phyloP scores from a whole-genome alignment of 441 rosid genomes.

The Gossypium schwendimanii region DNA sequence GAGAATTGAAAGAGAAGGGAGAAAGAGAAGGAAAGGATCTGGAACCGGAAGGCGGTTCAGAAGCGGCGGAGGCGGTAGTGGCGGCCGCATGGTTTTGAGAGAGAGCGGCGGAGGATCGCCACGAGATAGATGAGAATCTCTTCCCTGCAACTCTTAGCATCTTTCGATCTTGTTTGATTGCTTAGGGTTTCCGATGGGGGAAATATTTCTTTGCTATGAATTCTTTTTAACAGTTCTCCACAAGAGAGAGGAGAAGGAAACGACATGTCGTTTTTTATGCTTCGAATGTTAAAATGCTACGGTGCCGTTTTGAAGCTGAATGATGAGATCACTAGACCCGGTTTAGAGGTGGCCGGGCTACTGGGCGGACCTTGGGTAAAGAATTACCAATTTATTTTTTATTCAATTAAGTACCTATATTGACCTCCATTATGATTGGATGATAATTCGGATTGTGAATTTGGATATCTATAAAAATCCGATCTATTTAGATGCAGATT shows the following conservation, averaged over 20 bases:
- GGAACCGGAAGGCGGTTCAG: constrained; percentile 21
- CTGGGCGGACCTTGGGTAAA: too few species aligned
- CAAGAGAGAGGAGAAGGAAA: not conserved
- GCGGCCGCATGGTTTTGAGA: constrained; percentile 20
- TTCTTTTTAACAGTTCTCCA: not conserved
- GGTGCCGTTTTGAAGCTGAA: not conserved
- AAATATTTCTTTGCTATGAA: not conserved
- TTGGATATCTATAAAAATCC: too few species aligned
- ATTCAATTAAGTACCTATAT: too few species aligned
- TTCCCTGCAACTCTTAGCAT: constrained; percentile 75
- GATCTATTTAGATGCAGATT: too few species aligned
- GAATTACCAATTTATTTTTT: too few species aligned
- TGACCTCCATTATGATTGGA: too few species aligned
- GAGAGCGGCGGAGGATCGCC: constrained; percentile 38
- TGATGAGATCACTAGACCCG: not conserved
- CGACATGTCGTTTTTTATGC: not conserved
- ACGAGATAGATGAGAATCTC: constrained; percentile 44
- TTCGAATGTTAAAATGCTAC: not conserved
- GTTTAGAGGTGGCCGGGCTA: not conserved
- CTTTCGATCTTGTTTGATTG: constrained; percentile 11
- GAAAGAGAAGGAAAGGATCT: constrained; percentile 20
- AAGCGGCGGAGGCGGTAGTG: not conserved
- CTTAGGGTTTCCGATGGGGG: constrained; percentile 25
- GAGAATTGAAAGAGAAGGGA: constrained; percentile 18
- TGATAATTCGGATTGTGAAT: too few species aligned